These are phyloP conservation scores for Phaeotremella skinneri DNA, from an alignment of 768 basidiomycete species.

Conservation along the genomic window DNA sequence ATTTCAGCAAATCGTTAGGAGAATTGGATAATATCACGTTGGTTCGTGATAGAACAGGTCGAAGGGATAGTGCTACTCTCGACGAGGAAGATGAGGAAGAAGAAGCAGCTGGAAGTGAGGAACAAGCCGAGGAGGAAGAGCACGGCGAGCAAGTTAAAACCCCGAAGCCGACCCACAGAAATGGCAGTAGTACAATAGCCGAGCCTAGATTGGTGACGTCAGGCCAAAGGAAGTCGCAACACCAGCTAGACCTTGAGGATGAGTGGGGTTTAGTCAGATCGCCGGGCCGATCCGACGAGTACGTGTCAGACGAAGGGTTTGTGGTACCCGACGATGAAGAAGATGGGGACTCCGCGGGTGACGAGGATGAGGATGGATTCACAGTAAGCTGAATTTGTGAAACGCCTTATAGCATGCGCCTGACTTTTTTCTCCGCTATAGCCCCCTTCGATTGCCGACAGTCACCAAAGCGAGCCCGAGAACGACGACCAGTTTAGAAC, in stretches of 20 bases:
- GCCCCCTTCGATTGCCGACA: neutral
- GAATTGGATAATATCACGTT: conserved; percentile 35
- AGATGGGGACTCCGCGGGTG: neutral
- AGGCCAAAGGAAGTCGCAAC: conserved; percentile 8
- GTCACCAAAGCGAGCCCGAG: neutral
- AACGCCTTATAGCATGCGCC: neutral
- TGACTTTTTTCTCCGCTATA: neutral
- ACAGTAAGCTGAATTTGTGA: neutral
- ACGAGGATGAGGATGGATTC: conserved; percentile 5
- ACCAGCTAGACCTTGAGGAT: conserved; percentile 26
- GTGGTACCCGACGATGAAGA: conserved; percentile 7
- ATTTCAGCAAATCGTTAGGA: conserved; percentile 34
- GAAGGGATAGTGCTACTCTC: neutral
- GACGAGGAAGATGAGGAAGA: conserved; percentile 25
- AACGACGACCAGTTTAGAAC: conserved; percentile 5
- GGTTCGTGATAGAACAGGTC: conserved; percentile 31
- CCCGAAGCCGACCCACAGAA: conserved; percentile 45
- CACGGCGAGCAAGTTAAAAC: conserved; percentile 4
- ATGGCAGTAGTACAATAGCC: neutral
- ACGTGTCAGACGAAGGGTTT: conserved; percentile 10
- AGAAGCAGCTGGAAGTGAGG: conserved; percentile 54
- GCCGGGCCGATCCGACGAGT: conserved; percentile 7
- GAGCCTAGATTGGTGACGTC: neutral
- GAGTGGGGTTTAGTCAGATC: conserved; percentile 39
- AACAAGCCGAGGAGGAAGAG: conserved; percentile 55